These are phyloP conservation scores for Kurtzmaniella natalensis DNA, from an alignment of 1,139 yeast species.

Conservation along the genomic window DNA sequence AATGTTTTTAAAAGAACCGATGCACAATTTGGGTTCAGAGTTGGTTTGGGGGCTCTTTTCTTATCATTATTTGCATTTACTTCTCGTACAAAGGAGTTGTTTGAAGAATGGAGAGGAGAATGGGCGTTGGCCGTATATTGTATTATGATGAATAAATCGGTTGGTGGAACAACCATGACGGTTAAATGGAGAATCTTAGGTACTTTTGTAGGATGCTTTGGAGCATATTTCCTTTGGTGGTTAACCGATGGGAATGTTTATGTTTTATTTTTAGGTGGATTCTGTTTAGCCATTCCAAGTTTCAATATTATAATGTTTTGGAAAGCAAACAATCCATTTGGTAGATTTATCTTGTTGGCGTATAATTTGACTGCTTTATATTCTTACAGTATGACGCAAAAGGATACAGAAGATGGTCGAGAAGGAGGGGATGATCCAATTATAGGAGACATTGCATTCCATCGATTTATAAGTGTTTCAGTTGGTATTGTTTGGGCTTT, in stretches of 20 bases:
- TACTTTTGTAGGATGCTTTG: conserved; percentile 64
- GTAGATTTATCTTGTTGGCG: conserved; percentile 69
- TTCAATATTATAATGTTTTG: conserved; percentile 68
- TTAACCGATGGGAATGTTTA: conserved; percentile 53
- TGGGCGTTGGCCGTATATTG: conserved; percentile 82
- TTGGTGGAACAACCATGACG: conserved; percentile 85
- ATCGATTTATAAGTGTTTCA: conserved; percentile 68
- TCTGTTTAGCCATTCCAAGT: conserved; percentile 56
- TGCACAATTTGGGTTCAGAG: conserved; percentile 74
- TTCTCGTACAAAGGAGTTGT: conserved; percentile 48
- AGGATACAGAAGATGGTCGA: conserved; percentile 58
- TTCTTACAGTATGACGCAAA: conserved; percentile 63
- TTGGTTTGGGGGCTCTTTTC: conserved; percentile 70
- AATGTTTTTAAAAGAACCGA: conserved; percentile 52
- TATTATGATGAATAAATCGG: conserved; percentile 78
- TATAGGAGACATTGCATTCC: conserved; percentile 74
- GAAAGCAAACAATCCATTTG: conserved; percentile 60
- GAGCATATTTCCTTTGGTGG: conserved; percentile 59
- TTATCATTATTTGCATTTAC: conserved; percentile 67
- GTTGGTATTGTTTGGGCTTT: conserved; percentile 78
- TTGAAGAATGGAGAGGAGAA: conserved; percentile 71
- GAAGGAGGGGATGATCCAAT: conserved; percentile 72
- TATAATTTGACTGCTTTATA: conserved; percentile 77
- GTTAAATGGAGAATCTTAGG: conserved; percentile 75
- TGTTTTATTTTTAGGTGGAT: conserved; percentile 55